Evolutionary conservation across 306 rosid species (phyloP).

Genomic region (Pterocarpus santalinus): DNA sequence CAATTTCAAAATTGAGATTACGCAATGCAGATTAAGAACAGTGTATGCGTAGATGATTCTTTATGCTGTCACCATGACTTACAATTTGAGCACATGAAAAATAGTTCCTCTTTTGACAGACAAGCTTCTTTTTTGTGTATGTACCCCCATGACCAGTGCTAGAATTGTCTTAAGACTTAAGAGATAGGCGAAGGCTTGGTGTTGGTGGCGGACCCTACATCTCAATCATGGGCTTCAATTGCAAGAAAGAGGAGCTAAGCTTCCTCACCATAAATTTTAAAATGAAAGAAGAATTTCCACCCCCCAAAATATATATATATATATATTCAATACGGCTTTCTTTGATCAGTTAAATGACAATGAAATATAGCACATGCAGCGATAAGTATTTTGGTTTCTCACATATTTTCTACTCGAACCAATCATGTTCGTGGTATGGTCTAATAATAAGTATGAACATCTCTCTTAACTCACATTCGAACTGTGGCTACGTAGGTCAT

Average conservation of each 20-base stretch:
- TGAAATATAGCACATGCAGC: no score
- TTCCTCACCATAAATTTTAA: no score
- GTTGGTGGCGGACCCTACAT: slow-evolving; percentile 37
- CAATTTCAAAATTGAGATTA: slow-evolving; percentile 7
- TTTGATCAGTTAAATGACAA: no score
- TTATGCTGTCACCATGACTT: slow-evolving; percentile 34
- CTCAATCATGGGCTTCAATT: background rate
- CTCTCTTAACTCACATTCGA: no score
- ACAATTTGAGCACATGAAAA: slow-evolving; percentile 41
- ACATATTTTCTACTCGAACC: no score
- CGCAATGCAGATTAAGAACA: background rate
- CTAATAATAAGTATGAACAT: no score
- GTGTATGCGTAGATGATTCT: background rate
- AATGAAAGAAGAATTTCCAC: no score
- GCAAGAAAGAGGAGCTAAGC: background rate
- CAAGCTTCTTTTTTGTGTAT: background rate
- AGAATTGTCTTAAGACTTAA: slow-evolving; percentile 12
- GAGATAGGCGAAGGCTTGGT: background rate
- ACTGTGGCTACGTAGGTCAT: no score
- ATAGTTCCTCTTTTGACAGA: slow-evolving; percentile 39
- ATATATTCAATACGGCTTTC: no score
- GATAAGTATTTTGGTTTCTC: no score
- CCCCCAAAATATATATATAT: no score
- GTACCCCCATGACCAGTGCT: background rate
- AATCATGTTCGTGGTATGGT: no score